Evolutionary conservation across 495 filamentous ascomycete genomes (phyloP).

Genomic region (Beverwykella pulmonaria): DNA sequence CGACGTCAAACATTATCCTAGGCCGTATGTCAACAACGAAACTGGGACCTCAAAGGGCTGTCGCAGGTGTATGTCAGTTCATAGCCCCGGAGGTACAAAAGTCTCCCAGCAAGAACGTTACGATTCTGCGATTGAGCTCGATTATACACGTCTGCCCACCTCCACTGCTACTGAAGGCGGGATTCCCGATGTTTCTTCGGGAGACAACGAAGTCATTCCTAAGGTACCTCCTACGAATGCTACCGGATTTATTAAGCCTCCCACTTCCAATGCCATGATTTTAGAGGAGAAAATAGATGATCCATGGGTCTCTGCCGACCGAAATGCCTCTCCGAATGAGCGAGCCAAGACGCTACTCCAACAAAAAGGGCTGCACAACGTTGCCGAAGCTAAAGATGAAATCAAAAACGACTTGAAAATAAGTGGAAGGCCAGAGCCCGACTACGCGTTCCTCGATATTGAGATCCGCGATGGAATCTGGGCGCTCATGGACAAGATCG

Average conservation of each 20-base stretch:
- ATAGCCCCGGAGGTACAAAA: no score
- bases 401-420: not conserved
- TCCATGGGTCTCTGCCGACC: not conserved
- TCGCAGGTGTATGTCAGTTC: not conserved
- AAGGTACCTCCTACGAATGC: no score
- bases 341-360: not conserved
- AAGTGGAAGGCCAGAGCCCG: constrained; percentile 8
- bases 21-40: not conserved
- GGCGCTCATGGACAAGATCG: constrained; percentile 23
- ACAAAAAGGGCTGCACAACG: not conserved
- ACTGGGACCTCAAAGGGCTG: not conserved
- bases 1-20: not conserved
- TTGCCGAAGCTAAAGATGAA: not conserved
- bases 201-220: no score
- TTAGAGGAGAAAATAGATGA: no score
- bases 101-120: no score
- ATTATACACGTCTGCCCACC: no score
- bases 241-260: no score
- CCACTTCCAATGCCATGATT: no score
- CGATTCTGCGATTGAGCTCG: no score
- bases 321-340: not conserved
- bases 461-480: constrained; percentile 32
- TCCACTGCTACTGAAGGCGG: no score
- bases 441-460: constrained; percentile 16
- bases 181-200: no score